A percentile compares a stretch with the other conserved stretches of the same genome.
Conservation (phyloP, 2,329 filamentous ascomycete genomes). For the Arthrinium phaeospermum region DNA sequence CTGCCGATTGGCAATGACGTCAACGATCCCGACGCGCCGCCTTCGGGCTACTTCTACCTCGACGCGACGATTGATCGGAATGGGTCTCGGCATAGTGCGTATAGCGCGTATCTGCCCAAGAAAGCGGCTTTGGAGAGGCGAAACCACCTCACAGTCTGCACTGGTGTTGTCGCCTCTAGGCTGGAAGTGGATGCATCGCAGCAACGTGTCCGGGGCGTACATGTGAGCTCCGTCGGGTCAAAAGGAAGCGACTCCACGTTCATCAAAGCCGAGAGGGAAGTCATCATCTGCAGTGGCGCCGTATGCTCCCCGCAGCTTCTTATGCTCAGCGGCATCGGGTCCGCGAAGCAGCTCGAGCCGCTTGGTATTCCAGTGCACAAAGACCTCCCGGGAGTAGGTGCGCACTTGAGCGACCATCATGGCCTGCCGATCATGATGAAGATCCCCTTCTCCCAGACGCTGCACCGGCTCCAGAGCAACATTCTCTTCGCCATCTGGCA, state of each 20-base stretch:
- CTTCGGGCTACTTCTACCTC: constrained; percentile 23
- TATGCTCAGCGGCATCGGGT: constrained; percentile 25
- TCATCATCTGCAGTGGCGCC: constrained; percentile 24
- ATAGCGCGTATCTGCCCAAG: constrained; percentile 23
- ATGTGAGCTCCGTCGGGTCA: constrained; percentile 8
- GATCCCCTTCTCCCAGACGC: constrained; percentile 19
- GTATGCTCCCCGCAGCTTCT: constrained; percentile 24
- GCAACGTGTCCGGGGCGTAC: constrained; percentile 17
- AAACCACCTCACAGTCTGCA: constrained; percentile 21
- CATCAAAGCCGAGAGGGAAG: constrained; percentile 23
- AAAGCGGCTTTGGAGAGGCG: constrained; percentile 15
- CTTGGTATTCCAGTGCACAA: constrained; percentile 20
- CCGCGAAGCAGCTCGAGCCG: background rate
- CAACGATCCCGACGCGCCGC: constrained; percentile 22
- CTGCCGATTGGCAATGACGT: constrained; percentile 22
- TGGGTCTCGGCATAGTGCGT: constrained; percentile 24
- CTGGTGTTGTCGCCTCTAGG: constrained; percentile 19
- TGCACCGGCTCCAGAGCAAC: constrained; percentile 20
- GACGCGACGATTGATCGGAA: constrained; percentile 24
- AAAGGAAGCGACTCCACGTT: background rate
- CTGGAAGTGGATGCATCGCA: constrained; percentile 21
- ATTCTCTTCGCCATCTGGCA: constrained; percentile 23
- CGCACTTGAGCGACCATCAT: constrained; percentile 24
- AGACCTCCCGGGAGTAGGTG: constrained; percentile 23
- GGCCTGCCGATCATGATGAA: constrained; percentile 25